Conservation (phyloP, 2,329 filamentous ascomycete species). For the Xylariales sp. region DNA sequence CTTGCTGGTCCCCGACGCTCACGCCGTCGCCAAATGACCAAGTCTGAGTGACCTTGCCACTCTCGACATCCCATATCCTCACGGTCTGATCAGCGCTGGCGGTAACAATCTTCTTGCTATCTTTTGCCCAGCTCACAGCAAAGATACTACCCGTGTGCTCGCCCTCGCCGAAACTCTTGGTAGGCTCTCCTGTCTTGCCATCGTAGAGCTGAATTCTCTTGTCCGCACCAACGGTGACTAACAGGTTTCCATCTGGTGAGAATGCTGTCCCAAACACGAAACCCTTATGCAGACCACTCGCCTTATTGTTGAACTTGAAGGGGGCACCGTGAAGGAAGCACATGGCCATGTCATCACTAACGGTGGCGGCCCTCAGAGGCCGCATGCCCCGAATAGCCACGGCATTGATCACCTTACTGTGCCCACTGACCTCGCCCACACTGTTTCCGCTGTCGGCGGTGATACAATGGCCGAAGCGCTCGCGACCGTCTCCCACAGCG, state of each 20-base stretch:
- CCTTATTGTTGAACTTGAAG: slow-evolving; percentile 91
- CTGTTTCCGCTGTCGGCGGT: slow-evolving; percentile 94
- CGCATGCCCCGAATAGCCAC: slow-evolving; percentile 86
- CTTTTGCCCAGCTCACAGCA: slow-evolving; percentile 81
- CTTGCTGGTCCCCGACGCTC: slow-evolving; percentile 80
- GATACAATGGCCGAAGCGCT: slow-evolving; percentile 90
- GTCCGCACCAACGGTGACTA: slow-evolving; percentile 92
- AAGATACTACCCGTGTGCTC: slow-evolving; percentile 92
- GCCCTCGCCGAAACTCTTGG: slow-evolving; percentile 72
- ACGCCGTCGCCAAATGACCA: slow-evolving; percentile 81
- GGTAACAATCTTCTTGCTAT: slow-evolving; percentile 83
- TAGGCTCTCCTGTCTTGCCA: slow-evolving; percentile 87
- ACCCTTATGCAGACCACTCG: slow-evolving; percentile 74
- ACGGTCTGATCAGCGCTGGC: slow-evolving; percentile 93
- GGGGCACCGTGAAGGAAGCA: slow-evolving; percentile 92
- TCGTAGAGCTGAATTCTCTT: slow-evolving; percentile 91
- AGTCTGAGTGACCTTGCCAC: slow-evolving; percentile 69
- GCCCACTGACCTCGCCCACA: slow-evolving; percentile 89
- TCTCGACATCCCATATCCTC: slow-evolving; percentile 86
- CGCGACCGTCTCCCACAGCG: slow-evolving; percentile 90
- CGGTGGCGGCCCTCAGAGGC: slow-evolving; percentile 87
- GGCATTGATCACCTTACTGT: slow-evolving; percentile 85
- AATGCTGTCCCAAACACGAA: slow-evolving; percentile 88
- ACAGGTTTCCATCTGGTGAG: slow-evolving; percentile 75
- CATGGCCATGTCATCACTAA: slow-evolving; percentile 82